These are phyloP conservation scores for Zoysia pacifica DNA, from an alignment of 176 grass and related monocot species.

Conservation along the genomic window DNA sequence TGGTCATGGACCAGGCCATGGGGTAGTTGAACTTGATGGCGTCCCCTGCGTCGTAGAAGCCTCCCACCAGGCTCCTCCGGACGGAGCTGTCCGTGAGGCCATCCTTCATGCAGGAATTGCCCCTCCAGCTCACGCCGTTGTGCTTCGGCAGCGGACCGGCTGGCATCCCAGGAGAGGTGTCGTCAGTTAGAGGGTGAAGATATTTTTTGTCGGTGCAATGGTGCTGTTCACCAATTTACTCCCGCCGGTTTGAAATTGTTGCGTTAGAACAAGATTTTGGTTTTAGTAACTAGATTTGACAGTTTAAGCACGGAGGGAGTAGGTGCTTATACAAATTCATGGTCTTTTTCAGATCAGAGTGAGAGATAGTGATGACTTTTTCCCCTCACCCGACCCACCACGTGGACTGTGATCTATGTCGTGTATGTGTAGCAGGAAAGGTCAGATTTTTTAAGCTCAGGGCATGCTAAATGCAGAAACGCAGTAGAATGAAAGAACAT, in stretches of 20 bases:
- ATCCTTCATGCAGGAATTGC: slow-evolving; percentile 86
- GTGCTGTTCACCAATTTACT: slow-evolving; percentile 10
- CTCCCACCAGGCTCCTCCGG: slow-evolving; percentile 72
- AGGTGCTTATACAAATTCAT: not conserved
- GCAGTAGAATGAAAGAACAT: slow-evolving; percentile 13
- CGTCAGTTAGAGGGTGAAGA: slow-evolving; percentile 14
- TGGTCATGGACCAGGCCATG: slow-evolving; percentile 96
- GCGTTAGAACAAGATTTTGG: too few species aligned
- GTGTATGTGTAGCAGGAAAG: slow-evolving; percentile 18
- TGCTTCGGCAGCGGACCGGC: slow-evolving; percentile 76
- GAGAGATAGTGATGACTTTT: not conserved
- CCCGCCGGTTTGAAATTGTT: too few species aligned
- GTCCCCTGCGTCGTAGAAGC: slow-evolving; percentile 85
- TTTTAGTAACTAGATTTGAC: too few species aligned
- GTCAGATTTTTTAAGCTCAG: slow-evolving; percentile 24
- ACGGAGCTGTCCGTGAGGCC: slow-evolving; percentile 66
- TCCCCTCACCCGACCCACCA: not conserved
- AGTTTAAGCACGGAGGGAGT: too few species aligned
- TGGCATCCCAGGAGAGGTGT: slow-evolving; percentile 35
- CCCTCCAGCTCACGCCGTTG: slow-evolving; percentile 89
- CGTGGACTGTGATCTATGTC: not conserved
- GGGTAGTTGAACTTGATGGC: slow-evolving; percentile 98
- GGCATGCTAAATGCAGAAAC: slow-evolving; percentile 41
- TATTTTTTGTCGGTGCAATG: slow-evolving; percentile 28
- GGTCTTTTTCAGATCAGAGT: slow-evolving; percentile 1